phyloP scores from a whole-genome alignment of 768 basidiomycete species.

The Hericium alpestre region DNA sequence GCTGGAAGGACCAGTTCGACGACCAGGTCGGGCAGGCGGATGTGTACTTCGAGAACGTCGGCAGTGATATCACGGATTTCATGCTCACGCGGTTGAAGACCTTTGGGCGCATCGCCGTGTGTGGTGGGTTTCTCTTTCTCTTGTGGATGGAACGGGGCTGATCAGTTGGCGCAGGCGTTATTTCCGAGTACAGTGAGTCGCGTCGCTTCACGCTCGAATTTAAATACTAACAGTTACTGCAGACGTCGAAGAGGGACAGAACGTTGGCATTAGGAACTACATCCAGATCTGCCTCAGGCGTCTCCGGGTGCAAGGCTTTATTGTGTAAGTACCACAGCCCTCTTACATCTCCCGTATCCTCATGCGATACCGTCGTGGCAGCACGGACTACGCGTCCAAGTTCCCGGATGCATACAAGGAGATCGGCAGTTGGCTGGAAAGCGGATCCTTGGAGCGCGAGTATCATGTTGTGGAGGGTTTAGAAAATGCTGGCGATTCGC shows the following conservation, averaged over 20 bases:
- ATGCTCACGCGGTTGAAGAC: slow-evolving; percentile 64
- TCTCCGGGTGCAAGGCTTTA: slow-evolving; percentile 75
- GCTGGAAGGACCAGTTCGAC: no score
- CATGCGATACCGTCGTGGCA: neutral
- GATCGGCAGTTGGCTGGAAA: neutral
- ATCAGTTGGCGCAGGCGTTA: no score
- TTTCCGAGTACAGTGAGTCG: no score
- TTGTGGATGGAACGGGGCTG: no score
- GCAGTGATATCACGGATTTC: no score
- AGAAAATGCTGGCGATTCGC: neutral
- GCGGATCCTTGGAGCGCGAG: no score
- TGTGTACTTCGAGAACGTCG: no score
- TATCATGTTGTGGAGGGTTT: neutral
- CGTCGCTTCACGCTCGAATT: slow-evolving; percentile 10
- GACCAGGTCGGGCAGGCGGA: no score
- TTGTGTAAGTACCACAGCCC: slow-evolving; percentile 41
- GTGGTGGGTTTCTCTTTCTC: slow-evolving; percentile 37
- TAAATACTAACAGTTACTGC: neutral
- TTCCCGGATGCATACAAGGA: neutral
- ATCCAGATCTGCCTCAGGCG: slow-evolving; percentile 62
- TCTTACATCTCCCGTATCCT: neutral
- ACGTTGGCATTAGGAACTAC: slow-evolving; percentile 60
- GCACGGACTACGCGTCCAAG: neutral
- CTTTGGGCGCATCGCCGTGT: slow-evolving; percentile 70
- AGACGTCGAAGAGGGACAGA: slow-evolving; percentile 39